These are phyloP conservation scores for Plantago lanceolata DNA, from an alignment of 305 asterid genomes.

Conservation along the genomic window DNA sequence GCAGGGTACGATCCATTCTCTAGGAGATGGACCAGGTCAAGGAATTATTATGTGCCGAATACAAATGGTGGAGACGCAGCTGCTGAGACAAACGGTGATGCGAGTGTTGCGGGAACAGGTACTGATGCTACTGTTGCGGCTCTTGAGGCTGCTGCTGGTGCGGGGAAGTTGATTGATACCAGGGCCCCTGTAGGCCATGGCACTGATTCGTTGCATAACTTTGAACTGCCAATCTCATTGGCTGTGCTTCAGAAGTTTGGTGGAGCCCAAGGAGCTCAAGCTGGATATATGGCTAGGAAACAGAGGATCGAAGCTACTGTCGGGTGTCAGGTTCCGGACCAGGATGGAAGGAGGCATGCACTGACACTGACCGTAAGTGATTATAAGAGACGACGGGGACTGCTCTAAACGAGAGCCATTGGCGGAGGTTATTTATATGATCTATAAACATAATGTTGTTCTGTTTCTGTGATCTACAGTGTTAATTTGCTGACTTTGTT, in stretches of 20 bases:
- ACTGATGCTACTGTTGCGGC: conserved; percentile 63
- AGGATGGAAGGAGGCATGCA: conserved; percentile 85
- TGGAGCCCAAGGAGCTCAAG: conserved; percentile 77
- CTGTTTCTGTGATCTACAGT: neutral
- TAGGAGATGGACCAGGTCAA: conserved; percentile 92
- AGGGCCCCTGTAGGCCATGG: conserved; percentile 85
- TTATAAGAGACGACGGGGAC: conserved; percentile 87
- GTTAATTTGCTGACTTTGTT: neutral
- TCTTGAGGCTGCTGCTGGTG: conserved; percentile 76
- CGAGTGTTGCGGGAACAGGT: conserved; percentile 33
- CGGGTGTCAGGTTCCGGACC: conserved; percentile 74
- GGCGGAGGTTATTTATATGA: neutral
- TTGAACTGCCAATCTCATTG: conserved; percentile 72
- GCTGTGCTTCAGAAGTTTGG: conserved; percentile 73
- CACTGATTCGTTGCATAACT: conserved; percentile 67
- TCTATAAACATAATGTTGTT: neutral
- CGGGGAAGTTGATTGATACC: conserved; percentile 85
- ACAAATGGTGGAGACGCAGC: conserved; percentile 41
- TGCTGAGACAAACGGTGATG: conserved; percentile 36
- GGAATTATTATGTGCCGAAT: conserved; percentile 62
- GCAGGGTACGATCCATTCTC: conserved; percentile 98
- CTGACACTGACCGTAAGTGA: conserved; percentile 84
- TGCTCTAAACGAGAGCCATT: conserved; percentile 48
- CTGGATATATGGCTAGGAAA: conserved; percentile 83
- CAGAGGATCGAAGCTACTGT: conserved; percentile 80